These are phyloP conservation scores for Adansonia gregorii DNA, from an alignment of 441 rosid species.

Conservation along the genomic window DNA sequence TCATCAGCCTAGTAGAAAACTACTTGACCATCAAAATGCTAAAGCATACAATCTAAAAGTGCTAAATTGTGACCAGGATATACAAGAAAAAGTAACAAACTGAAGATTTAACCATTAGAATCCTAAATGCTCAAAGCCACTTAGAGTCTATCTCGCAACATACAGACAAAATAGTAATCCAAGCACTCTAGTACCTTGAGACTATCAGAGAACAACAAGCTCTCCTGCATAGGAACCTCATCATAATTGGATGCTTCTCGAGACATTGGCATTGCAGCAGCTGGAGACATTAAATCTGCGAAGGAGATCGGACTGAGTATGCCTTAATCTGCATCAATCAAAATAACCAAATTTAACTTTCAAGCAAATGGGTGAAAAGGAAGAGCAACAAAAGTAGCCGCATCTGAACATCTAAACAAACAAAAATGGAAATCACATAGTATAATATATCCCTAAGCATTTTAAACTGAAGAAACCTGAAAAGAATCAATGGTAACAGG, in stretches of 20 bases:
- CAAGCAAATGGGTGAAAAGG: slow-evolving; percentile 6
- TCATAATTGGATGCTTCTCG: slow-evolving; percentile 71
- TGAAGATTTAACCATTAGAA: not conserved
- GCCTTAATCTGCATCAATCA: slow-evolving; percentile 38
- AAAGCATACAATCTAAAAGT: not conserved
- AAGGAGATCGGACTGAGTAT: slow-evolving; percentile 19
- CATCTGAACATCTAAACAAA: not conserved
- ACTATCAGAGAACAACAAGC: slow-evolving; percentile 87
- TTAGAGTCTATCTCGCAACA: no score
- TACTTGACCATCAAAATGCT: not conserved
- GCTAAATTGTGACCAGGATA: not conserved
- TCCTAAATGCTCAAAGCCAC: not conserved
- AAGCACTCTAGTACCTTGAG: slow-evolving; percentile 63
- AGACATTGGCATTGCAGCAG: slow-evolving; percentile 50
- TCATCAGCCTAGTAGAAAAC: not conserved
- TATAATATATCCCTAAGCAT: slow-evolving; percentile 3
- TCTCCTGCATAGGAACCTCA: slow-evolving; percentile 83
- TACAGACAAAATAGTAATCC: not conserved
- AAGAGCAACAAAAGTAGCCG: not conserved
- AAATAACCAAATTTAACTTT: slow-evolving; percentile 26
- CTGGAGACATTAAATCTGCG: slow-evolving; percentile 63
- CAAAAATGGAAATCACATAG: not conserved
- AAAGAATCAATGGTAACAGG: not conserved
- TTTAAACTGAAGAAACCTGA: not conserved
- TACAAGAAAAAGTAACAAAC: not conserved